These are phyloP conservation scores for Euphorbia peplus DNA, from an alignment of 345 rosid genomes.

Conservation along the genomic window DNA sequence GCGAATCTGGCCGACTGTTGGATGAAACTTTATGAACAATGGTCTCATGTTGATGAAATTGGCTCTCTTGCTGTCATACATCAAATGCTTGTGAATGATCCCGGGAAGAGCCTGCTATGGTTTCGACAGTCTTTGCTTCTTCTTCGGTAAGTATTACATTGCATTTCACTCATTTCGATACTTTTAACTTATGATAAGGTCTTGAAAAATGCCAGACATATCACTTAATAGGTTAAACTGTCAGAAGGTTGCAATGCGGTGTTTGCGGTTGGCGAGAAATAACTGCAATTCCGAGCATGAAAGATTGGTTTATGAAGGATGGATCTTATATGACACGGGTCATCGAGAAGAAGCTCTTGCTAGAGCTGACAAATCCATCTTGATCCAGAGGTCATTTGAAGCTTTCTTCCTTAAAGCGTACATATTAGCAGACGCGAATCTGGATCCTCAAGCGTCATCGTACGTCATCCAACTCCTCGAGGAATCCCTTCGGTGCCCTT, in stretches of 20 bases:
- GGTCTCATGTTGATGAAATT: conserved; percentile 94
- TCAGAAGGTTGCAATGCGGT: conserved; percentile 87
- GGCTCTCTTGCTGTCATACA: conserved; percentile 85
- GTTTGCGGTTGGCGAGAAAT: conserved; percentile 73
- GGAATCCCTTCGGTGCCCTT: conserved; percentile 93
- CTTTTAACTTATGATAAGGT: background rate
- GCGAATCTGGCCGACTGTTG: conserved; percentile 77
- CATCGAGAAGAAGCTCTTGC: conserved; percentile 73
- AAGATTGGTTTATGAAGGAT: conserved; percentile 84
- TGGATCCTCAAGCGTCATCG: conserved; percentile 59
- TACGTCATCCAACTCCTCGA: conserved; percentile 67
- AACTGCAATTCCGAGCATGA: conserved; percentile 61
- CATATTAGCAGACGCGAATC: conserved; percentile 65
- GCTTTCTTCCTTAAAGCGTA: conserved; percentile 93
- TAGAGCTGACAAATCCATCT: conserved; percentile 74
- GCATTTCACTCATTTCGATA: background rate
- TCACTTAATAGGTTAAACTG: conserved; percentile 61
- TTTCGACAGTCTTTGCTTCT: conserved; percentile 93
- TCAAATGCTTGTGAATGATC: conserved; percentile 81
- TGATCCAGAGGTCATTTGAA: conserved; percentile 75
- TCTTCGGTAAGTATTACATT: conserved; percentile 49
- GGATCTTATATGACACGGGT: conserved; percentile 88
- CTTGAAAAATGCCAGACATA: conserved; percentile 12
- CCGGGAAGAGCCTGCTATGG: conserved; percentile 62
- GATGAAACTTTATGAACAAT: conserved; percentile 79